These are phyloP conservation scores for Alternaria angustiovoidea DNA, from an alignment of 2,329 filamentous ascomycete species.

Conservation along the genomic window DNA sequence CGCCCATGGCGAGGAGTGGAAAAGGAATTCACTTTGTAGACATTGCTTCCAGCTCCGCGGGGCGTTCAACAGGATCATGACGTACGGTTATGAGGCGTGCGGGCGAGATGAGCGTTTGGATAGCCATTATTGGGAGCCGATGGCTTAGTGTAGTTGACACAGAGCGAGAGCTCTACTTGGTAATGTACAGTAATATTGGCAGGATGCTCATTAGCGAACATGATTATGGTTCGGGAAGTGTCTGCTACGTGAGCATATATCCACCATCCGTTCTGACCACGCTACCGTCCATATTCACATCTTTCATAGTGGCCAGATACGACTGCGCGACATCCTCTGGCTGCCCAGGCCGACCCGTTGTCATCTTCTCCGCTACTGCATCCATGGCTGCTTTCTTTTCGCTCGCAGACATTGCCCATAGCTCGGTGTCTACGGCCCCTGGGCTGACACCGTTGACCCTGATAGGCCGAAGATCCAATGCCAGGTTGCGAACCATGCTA, in stretches of 20 bases:
- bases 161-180: background rate
- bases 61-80: constrained; percentile 30
- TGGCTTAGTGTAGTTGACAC: background rate
- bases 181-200: background rate
- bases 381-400: too few species aligned
- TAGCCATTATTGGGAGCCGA: constrained; percentile 41
- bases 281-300: too few species aligned
- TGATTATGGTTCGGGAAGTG: background rate
- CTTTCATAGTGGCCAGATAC: too few species aligned
- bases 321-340: too few species aligned
- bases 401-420: too few species aligned
- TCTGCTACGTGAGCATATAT: background rate
- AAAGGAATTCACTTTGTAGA: constrained; percentile 33
- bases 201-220: background rate
- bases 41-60: constrained; percentile 40
- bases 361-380: too few species aligned
- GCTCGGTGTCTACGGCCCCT: too few species aligned
- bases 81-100: constrained; percentile 40
- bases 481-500: too few species aligned
- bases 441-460: too few species aligned
- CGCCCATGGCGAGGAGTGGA: constrained; percentile 33
- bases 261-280: too few species aligned
- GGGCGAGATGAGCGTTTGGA: constrained; percentile 34
- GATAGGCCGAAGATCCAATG: too few species aligned
- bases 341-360: too few species aligned